Conservation (phyloP, 2,329 filamentous ascomycete genomes). For the Kalmusia sp. region DNA sequence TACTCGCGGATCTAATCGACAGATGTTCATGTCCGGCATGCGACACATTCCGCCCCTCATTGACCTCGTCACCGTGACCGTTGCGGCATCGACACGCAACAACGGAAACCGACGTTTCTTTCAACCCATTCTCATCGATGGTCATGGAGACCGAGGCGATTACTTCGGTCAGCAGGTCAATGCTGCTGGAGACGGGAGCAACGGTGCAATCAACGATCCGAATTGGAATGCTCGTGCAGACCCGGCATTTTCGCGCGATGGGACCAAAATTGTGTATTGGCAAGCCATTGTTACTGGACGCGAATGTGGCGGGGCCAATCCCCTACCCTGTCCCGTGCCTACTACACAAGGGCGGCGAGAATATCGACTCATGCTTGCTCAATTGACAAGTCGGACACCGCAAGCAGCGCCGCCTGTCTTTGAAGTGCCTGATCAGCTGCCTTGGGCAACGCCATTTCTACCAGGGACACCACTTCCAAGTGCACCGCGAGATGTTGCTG, state of each 20-base stretch:
- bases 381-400: conserved; percentile 43
- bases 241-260: conserved; percentile 52
- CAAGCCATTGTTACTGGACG: conserved; percentile 50
- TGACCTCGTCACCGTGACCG: conserved; percentile 32
- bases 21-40: conserved; percentile 53
- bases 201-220: conserved; percentile 48
- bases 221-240: conserved; percentile 59
- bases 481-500: not conserved
- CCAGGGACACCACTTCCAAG: conserved; percentile 17
- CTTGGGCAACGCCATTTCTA: conserved; percentile 45
- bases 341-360: conserved; percentile 48
- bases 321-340: conserved; percentile 50
- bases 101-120: conserved; percentile 57
- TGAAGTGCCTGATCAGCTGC: conserved; percentile 36
- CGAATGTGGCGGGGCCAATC: conserved; percentile 54
- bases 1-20: conserved; percentile 51
- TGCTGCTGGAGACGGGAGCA: conserved; percentile 27
- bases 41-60: conserved; percentile 52
- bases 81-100: conserved; percentile 53
- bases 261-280: conserved; percentile 53
- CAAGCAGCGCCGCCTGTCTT: conserved; percentile 23
- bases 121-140: conserved; percentile 53
- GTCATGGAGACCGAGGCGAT: conserved; percentile 52
- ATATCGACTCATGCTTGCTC: conserved; percentile 53
- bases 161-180: conserved; percentile 57